phyloP scores from a whole-genome alignment of 2,329 filamentous ascomycete species.

The Beauveria scarabaeidicola region DNA sequence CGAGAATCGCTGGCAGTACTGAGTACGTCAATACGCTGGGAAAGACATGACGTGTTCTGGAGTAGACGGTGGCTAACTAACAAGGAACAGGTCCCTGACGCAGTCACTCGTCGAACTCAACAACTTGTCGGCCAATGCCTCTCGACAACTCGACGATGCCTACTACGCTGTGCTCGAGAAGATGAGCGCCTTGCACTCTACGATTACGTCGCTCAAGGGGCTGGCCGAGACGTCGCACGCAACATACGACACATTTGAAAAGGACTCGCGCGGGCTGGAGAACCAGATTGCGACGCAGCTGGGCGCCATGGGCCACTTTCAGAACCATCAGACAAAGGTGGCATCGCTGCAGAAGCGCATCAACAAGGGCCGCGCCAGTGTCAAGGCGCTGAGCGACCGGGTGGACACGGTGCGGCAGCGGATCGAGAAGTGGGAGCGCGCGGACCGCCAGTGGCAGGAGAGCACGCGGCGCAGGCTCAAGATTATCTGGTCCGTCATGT shows the following conservation, averaged over 20 bases:
- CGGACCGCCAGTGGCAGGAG: constrained; percentile 60
- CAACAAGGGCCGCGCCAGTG: constrained; percentile 47
- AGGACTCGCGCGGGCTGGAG: constrained; percentile 50
- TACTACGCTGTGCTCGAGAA: constrained; percentile 69
- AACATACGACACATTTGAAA: constrained; percentile 49
- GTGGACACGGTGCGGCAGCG: constrained; percentile 55
- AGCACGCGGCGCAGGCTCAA: constrained; percentile 55
- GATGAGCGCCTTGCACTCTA: constrained; percentile 53
- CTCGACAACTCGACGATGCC: constrained; percentile 60
- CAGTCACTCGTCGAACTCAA: constrained; percentile 46
- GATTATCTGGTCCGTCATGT: constrained; percentile 54
- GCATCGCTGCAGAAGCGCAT: constrained; percentile 54
- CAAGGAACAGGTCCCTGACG: constrained; percentile 33
- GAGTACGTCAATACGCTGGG: constrained; percentile 21
- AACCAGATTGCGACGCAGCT: constrained; percentile 54
- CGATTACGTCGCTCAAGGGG: constrained; percentile 55
- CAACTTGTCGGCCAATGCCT: constrained; percentile 52
- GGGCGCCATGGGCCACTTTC: constrained; percentile 51
- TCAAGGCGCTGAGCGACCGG: constrained; percentile 50
- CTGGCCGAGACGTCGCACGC: constrained; percentile 54
- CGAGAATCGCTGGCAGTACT: constrained; percentile 21
- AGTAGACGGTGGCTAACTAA: background rate
- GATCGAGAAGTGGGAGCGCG: constrained; percentile 59
- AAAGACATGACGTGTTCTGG: too few species aligned
- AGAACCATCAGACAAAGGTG: constrained; percentile 57